Percentiles rank a stretch among this genome's conserved stretches.
These are phyloP conservation scores for Rhizophora apiculata DNA, from an alignment of 345 rosid genomes.

Conservation along the genomic window DNA sequence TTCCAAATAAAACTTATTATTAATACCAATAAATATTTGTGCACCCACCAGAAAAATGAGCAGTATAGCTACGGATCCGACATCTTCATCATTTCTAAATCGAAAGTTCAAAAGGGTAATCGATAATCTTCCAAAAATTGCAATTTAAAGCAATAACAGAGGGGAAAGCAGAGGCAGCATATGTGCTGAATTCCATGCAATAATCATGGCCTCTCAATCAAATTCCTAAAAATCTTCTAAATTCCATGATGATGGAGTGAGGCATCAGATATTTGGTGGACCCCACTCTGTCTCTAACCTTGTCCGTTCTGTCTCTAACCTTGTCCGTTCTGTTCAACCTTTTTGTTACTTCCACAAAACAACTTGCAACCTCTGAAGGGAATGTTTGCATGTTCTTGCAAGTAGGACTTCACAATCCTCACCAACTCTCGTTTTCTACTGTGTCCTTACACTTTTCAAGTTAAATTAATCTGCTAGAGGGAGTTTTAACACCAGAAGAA, in stretches of 20 bases:
- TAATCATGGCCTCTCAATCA: conserved; percentile 77
- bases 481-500: too few relatives aligned
- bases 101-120: conserved; percentile 49
- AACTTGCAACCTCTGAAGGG: neutral
- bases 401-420: conserved; percentile 44
- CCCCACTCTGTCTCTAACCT: conserved; percentile 40
- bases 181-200: conserved; percentile 82
- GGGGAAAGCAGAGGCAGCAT: conserved; percentile 35
- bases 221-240: conserved; percentile 52
- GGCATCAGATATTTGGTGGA: conserved; percentile 63
- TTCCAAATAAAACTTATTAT: too few relatives aligned
- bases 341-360: neutral
- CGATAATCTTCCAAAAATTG: conserved; percentile 30
- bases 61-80: conserved; percentile 37
- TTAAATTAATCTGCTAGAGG: too few relatives aligned
- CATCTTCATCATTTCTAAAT: conserved; percentile 40
- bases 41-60: neutral
- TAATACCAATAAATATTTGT: too few relatives aligned
- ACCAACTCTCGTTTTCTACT: conserved; percentile 25
- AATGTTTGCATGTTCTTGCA: neutral
- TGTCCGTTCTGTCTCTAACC: conserved; percentile 19
- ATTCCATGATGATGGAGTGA: conserved; percentile 70
- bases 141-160: conserved; percentile 43
- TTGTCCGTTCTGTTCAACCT: conserved; percentile 14
- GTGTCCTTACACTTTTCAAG: too few relatives aligned